These are phyloP conservation scores for Beauveria caledonica DNA, from an alignment of 2,329 filamentous ascomycete species.

Conservation along the genomic window DNA sequence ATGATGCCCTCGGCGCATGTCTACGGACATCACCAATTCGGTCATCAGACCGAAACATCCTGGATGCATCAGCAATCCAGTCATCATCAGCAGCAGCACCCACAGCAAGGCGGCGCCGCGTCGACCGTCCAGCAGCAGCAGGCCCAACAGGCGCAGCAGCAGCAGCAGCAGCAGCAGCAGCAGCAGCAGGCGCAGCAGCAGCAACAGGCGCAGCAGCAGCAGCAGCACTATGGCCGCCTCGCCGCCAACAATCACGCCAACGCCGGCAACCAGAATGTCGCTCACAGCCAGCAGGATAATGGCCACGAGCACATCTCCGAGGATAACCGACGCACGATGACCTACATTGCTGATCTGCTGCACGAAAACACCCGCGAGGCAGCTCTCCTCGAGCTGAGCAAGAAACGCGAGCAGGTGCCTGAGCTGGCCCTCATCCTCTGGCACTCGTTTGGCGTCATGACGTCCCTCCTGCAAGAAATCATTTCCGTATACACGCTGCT, in stretches of 20 bases:
- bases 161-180: constrained; percentile 11
- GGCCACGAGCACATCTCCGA: constrained; percentile 66
- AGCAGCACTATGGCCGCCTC: constrained; percentile 66
- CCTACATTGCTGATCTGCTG: constrained; percentile 85
- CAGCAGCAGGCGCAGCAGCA: constrained; percentile 41
- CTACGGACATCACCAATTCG: constrained; percentile 61
- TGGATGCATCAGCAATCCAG: constrained; percentile 61
- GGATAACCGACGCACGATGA: constrained; percentile 86
- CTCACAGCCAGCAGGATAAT: constrained; percentile 41
- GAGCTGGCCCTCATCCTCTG: constrained; percentile 93
- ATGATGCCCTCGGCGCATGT: constrained; percentile 59
- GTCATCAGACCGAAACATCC: constrained; percentile 51
- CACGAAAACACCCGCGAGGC: constrained; percentile 82
- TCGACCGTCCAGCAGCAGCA: constrained; percentile 43
- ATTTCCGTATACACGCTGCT: constrained; percentile 96
- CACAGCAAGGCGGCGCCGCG: constrained; percentile 46
- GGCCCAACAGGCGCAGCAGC: constrained; percentile 14
- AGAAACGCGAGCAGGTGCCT: constrained; percentile 96
- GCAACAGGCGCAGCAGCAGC: constrained; percentile 43
- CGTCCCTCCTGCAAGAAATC: constrained; percentile 92
- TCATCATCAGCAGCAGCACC: constrained; percentile 44
- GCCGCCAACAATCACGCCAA: constrained; percentile 52
- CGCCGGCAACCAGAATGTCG: constrained; percentile 32
- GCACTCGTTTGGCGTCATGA: constrained; percentile 99
- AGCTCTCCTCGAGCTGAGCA: constrained; percentile 89